Evolutionary conservation across 768 basidiomycete genomes (phyloP).

Genomic region (Saitozyma podzolica): DNA sequence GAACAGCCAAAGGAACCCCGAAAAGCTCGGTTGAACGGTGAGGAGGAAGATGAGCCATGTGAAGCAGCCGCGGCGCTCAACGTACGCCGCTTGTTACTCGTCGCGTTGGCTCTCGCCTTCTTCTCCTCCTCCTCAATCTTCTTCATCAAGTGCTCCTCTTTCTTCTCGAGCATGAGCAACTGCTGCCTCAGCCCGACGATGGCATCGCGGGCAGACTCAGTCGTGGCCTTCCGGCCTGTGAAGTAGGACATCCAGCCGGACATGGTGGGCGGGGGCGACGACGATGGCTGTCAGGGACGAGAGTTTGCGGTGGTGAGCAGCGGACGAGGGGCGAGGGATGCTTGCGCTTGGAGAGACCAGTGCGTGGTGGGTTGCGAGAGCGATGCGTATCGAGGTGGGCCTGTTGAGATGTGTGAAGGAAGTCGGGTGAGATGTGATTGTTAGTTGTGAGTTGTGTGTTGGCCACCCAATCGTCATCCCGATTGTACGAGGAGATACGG

Average conservation of each 20-base stretch:
- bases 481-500: too few species aligned
- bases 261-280: slow-evolving; percentile 47
- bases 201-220: slow-evolving; percentile 82
- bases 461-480: too few species aligned
- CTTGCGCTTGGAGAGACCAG: too few species aligned
- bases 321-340: too few species aligned
- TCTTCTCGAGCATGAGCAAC: slow-evolving; percentile 97
- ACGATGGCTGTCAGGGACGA: background rate
- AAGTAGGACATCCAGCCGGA: slow-evolving; percentile 79
- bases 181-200: slow-evolving; percentile 92
- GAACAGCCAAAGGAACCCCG: too few species aligned
- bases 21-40: background rate
- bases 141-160: slow-evolving; percentile 93
- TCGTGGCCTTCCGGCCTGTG: slow-evolving; percentile 67
- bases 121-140: slow-evolving; percentile 91
- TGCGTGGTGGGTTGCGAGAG: too few species aligned
- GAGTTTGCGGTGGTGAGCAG: too few species aligned
- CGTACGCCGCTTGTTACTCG: slow-evolving; percentile 88
- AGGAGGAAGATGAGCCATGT: background rate
- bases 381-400: too few species aligned
- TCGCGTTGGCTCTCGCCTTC: slow-evolving; percentile 90
- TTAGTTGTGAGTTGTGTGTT: too few species aligned
- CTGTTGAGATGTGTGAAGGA: too few species aligned
- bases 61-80: slow-evolving; percentile 14
- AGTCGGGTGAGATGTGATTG: too few species aligned